Conservation (phyloP, 495 filamentous ascomycete genomes). For the Penicillium dipodomyicola region DNA sequence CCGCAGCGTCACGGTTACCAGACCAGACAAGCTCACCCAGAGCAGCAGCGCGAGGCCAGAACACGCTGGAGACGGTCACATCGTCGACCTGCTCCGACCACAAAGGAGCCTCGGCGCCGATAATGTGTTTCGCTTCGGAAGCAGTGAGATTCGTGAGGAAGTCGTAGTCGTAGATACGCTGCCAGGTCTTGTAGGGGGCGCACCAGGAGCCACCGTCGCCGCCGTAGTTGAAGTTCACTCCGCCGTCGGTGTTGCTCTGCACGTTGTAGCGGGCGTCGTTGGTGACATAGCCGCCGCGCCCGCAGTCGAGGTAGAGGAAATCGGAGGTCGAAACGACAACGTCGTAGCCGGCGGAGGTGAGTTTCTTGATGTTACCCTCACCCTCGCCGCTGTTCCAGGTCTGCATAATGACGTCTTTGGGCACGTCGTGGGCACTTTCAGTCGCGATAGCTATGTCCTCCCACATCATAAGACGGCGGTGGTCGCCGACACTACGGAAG, state of each 20-base stretch:
- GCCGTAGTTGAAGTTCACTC: constrained; percentile 53
- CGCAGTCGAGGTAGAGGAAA: constrained; percentile 58
- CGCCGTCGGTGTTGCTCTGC: constrained; percentile 43
- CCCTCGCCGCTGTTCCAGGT: constrained; percentile 53
- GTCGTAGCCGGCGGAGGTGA: constrained; percentile 51
- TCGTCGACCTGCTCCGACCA: constrained; percentile 58
- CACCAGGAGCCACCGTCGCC: constrained; percentile 57
- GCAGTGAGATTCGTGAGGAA: constrained; percentile 51
- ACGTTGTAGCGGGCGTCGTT: constrained; percentile 56
- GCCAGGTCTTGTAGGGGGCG: constrained; percentile 60
- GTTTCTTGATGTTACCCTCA: constrained; percentile 49
- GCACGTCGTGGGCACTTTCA: constrained; percentile 44
- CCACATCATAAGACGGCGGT: constrained; percentile 56
- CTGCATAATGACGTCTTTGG: constrained; percentile 54
- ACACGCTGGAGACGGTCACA: constrained; percentile 43
- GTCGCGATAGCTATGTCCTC: constrained; percentile 49
- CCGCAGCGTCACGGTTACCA: constrained; percentile 48
- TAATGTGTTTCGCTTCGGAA: constrained; percentile 43
- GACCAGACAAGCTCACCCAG: constrained; percentile 55
- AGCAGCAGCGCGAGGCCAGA: constrained; percentile 57
- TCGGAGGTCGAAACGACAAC: constrained; percentile 54
- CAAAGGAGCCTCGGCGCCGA: constrained; percentile 51
- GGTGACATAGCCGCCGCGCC: constrained; percentile 51
- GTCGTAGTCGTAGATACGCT: constrained; percentile 60
- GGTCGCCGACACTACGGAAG: constrained; percentile 37